Evolutionary conservation across 2,329 filamentous ascomycete genomes (phyloP).

Genomic region (Aspergillus pseudoglaucus): DNA sequence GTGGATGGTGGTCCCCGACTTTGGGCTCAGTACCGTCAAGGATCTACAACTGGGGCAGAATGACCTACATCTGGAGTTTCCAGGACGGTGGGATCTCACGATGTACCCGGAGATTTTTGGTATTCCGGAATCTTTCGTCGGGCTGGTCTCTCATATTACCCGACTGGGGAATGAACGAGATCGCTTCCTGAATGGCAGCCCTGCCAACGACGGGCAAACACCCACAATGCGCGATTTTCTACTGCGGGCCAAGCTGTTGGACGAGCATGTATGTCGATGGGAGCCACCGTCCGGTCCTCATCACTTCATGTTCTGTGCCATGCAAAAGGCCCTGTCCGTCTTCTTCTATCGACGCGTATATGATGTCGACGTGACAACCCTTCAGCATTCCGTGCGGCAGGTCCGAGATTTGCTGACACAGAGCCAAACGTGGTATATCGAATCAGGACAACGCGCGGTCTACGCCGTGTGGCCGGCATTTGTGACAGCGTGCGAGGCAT

Average conservation of each 20-base stretch:
- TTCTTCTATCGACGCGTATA: slow-evolving; percentile 44
- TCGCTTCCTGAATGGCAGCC: slow-evolving; percentile 14
- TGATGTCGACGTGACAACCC: slow-evolving; percentile 34
- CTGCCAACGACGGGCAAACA: not conserved
- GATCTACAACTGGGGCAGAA: slow-evolving; percentile 38
- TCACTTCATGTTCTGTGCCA: slow-evolving; percentile 30
- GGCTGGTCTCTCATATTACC: slow-evolving; percentile 38
- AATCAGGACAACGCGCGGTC: slow-evolving; percentile 28
- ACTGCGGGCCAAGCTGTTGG: slow-evolving; percentile 26
- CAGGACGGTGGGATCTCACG: slow-evolving; percentile 35
- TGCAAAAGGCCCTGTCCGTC: slow-evolving; percentile 40
- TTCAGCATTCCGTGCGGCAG: slow-evolving; percentile 34
- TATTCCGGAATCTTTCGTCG: slow-evolving; percentile 37
- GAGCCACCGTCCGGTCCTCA: not conserved
- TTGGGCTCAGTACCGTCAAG: slow-evolving; percentile 15
- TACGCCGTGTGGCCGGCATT: slow-evolving; percentile 41
- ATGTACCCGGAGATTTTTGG: slow-evolving; percentile 43
- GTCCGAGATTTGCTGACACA: slow-evolving; percentile 34
- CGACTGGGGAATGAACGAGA: slow-evolving; percentile 41
- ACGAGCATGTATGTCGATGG: slow-evolving; percentile 24
- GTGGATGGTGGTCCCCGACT: not conserved
- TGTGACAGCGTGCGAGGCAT: slow-evolving; percentile 40
- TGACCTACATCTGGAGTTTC: slow-evolving; percentile 39
- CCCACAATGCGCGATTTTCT: slow-evolving; percentile 25
- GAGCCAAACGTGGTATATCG: slow-evolving; percentile 25